phyloP scores from a whole-genome alignment of 1,284 basidiomycete genomes.

The Microbotryomycetes sp. region DNA sequence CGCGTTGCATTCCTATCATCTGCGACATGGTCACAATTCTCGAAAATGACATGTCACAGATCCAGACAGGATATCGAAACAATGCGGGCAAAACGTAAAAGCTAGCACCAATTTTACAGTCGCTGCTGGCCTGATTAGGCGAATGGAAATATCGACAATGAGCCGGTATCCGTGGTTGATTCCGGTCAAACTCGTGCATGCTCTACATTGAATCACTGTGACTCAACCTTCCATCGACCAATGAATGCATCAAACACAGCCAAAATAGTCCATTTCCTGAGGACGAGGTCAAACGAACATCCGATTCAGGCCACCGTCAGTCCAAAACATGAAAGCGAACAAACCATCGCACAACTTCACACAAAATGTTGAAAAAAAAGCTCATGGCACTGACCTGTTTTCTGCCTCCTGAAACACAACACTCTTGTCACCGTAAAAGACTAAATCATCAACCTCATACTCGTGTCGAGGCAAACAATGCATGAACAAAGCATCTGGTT shows the following conservation, averaged over 20 bases:
- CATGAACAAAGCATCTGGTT: slow-evolving; percentile 62
- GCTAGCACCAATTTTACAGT: no score
- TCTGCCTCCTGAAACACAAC: slow-evolving; percentile 49
- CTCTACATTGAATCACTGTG: neutral
- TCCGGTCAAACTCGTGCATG: no score
- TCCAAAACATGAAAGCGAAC: slow-evolving; percentile 59
- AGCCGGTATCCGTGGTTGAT: no score
- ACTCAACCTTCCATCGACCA: slow-evolving; percentile 33
- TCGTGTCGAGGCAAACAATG: slow-evolving; percentile 91
- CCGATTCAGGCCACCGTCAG: no score
- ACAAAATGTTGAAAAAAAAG: neutral
- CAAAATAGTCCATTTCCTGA: slow-evolving; percentile 92
- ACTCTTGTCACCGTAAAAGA: slow-evolving; percentile 50
- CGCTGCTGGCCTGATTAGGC: no score
- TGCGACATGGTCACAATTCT: no score
- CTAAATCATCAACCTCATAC: slow-evolving; percentile 91
- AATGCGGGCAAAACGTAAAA: no score
- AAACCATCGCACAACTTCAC: slow-evolving; percentile 7
- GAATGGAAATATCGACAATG: no score
- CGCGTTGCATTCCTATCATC: no score
- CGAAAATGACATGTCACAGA: no score
- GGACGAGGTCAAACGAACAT: slow-evolving; percentile 64
- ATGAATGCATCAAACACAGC: slow-evolving; percentile 58
- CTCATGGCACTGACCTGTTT: slow-evolving; percentile 26
- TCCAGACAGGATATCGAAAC: no score